Evolutionary conservation across 108 stramenopile genomes (phyloP), one percentile per base, ranked within the genome.

Genomic region (Bacterosira constricta): DNA sequence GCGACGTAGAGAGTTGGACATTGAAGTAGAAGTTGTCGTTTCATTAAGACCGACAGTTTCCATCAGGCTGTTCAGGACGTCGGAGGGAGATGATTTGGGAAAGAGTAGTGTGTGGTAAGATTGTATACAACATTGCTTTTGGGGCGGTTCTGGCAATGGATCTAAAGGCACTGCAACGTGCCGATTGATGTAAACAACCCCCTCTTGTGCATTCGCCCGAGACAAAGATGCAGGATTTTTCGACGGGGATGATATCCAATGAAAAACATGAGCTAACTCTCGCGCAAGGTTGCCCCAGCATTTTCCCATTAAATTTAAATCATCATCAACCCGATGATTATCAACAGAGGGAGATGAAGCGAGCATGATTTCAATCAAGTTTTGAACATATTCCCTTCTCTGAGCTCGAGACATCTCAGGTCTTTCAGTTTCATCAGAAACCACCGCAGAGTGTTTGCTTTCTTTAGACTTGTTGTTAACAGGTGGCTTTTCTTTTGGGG

Each of bases 131-230:
- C 29, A 55, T n/a, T 42, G 44, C 13, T 51, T n/a, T 35, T 26
- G 6, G 7, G 29, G 67, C 29, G 35, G 20, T 12, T 31, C 18
- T n/a, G 46, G 15, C 0, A 79, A 79, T 13, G 88, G 71, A 56
- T 90, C 93, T 20, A 94, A 84, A 20, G 85, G 84, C 5, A 92
- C 86, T 6, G 90, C 89, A 63, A 94, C 75, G 53, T 94, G 93
- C 25, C 85, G 67, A 66, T 94, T 92, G 26, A 94, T 83, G 61
- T 90, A 89, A 5, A 94, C 83, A 4, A 88, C 78, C 2, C 87
- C 84, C 42, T 87, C 89, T 63, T 85, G 61, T 36, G 81, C 86
- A 9, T 17, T 62, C 31, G 67, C 38, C 27, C 68, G 26, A 31
- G 71, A 79, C 6, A 89, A 69, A 46, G 82, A 41, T 6, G 85